Percentiles rank a stretch among this genome's conserved stretches.
Evolutionary conservation across 106 monocot genomes (phyloP).

Genomic region (Phalaenopsis equestris): DNA sequence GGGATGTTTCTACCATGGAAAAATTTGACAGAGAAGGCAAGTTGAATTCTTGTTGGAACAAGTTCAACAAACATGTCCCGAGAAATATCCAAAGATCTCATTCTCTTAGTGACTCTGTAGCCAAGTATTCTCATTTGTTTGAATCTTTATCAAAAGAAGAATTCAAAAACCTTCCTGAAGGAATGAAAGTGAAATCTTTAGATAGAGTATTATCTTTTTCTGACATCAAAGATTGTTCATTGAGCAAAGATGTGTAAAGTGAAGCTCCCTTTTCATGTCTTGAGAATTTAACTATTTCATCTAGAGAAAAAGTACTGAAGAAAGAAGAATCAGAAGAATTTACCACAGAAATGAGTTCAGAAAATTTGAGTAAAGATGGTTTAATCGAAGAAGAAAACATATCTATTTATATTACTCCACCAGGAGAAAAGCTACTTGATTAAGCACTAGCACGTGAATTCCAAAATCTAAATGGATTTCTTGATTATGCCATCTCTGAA

Average conservation of each 20-base stretch:
- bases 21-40: constrained; percentile 15
- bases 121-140: constrained; percentile 39
- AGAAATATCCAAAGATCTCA: constrained; percentile 30
- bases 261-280: constrained; percentile 6
- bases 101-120: constrained; percentile 50
- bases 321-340: constrained; percentile 1
- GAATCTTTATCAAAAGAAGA: constrained; percentile 24
- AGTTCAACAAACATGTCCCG: not conserved
- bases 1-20: constrained; percentile 15
- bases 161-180: constrained; percentile 11
- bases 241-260: constrained; percentile 8
- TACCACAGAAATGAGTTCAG: not conserved
- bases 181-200: constrained; percentile 11
- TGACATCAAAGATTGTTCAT: constrained; percentile 21
- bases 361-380: constrained; percentile 2
- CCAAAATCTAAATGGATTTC: constrained; percentile 12
- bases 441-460: not conserved
- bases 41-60: not conserved
- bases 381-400: not conserved
- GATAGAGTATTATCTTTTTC: constrained; percentile 54
- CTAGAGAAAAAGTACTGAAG: not conserved
- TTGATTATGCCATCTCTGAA: constrained; percentile 10
- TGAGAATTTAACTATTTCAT: not conserved
- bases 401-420: not conserved
- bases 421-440: not conserved